Evolutionary conservation across 495 filamentous ascomycete species (phyloP).

Genomic region (Oidiodendron maius): DNA sequence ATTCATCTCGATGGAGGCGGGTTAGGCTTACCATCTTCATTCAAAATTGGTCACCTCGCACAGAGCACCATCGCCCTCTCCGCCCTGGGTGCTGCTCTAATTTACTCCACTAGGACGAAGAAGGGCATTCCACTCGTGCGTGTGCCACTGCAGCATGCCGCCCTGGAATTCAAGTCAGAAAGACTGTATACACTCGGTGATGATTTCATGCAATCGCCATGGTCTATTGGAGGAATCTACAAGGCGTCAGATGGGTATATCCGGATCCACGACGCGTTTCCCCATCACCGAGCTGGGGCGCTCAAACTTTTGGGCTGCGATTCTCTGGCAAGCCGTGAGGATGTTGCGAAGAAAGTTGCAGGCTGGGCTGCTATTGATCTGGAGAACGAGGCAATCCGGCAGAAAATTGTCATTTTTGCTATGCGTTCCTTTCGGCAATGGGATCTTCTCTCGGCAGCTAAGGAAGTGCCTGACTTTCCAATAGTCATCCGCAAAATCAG

Average conservation of each 20-base stretch:
- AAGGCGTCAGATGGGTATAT: conserved; percentile 38
- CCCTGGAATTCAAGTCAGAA: conserved; percentile 39
- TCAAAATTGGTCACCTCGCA: conserved; percentile 36
- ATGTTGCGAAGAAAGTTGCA: conserved; percentile 25
- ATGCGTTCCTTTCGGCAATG: conserved; percentile 33
- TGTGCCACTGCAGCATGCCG: conserved; percentile 32
- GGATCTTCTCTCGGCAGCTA: conserved; percentile 34
- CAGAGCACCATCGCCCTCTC: conserved; percentile 39
- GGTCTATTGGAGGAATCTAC: conserved; percentile 37
- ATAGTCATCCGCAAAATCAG: conserved; percentile 29
- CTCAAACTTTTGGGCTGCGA: conserved; percentile 29
- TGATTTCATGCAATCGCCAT: conserved; percentile 20
- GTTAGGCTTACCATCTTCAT: conserved; percentile 33
- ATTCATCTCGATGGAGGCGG: not conserved
- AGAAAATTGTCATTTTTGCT: conserved; percentile 31
- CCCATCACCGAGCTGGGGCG: conserved; percentile 32
- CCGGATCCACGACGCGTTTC: conserved; percentile 37
- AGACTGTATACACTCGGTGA: conserved; percentile 31
- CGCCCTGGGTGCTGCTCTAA: conserved; percentile 32
- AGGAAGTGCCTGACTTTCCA: conserved; percentile 31
- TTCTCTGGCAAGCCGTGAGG: conserved; percentile 22
- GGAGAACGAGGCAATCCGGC: conserved; percentile 26
- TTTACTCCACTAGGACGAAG: conserved; percentile 23
- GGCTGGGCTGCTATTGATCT: conserved; percentile 33
- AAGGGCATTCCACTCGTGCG: conserved; percentile 22